Evolutionary conservation across 2,329 filamentous ascomycete species (phyloP).

Genomic region (Bipolaris gigantea): DNA sequence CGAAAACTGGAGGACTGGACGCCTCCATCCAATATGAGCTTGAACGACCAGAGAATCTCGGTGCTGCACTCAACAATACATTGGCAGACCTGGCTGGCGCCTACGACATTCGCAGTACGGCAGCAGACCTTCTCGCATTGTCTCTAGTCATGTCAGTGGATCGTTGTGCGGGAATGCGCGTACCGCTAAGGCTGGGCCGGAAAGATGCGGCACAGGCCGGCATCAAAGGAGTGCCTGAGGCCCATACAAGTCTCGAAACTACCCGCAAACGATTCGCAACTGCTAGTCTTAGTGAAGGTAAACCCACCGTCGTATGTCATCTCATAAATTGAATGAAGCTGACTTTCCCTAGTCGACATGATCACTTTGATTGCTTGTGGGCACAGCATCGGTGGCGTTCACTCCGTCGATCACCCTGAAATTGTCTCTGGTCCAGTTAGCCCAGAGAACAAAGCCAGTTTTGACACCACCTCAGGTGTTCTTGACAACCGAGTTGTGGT

Average conservation of each 20-base stretch:
- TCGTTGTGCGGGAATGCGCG: slow-evolving; percentile 32
- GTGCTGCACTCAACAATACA: slow-evolving; percentile 39
- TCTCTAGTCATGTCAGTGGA: slow-evolving; percentile 36
- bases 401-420: slow-evolving; percentile 35
- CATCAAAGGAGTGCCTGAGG: slow-evolving; percentile 35
- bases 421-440: slow-evolving; percentile 31
- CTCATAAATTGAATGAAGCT: not conserved
- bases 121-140: slow-evolving; percentile 40
- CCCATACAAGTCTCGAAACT: slow-evolving; percentile 37
- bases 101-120: slow-evolving; percentile 22
- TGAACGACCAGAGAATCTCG: slow-evolving; percentile 32
- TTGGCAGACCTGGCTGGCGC: slow-evolving; percentile 33
- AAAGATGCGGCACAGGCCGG: slow-evolving; percentile 39
- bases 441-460: slow-evolving; percentile 25
- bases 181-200: slow-evolving; percentile 38
- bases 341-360: slow-evolving; percentile 19
- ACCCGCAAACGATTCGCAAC: slow-evolving; percentile 33
- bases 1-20: slow-evolving; percentile 39
- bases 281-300: slow-evolving; percentile 34
- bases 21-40: slow-evolving; percentile 42
- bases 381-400: slow-evolving; percentile 43
- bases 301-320: slow-evolving; percentile 8
- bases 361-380: slow-evolving; percentile 41
- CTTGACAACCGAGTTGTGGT: slow-evolving; percentile 38
- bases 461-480: slow-evolving; percentile 28